Base-by-base conservation (phyloP, 1,284 basidiomycete genomes). In the Irpex sp. region DNA sequence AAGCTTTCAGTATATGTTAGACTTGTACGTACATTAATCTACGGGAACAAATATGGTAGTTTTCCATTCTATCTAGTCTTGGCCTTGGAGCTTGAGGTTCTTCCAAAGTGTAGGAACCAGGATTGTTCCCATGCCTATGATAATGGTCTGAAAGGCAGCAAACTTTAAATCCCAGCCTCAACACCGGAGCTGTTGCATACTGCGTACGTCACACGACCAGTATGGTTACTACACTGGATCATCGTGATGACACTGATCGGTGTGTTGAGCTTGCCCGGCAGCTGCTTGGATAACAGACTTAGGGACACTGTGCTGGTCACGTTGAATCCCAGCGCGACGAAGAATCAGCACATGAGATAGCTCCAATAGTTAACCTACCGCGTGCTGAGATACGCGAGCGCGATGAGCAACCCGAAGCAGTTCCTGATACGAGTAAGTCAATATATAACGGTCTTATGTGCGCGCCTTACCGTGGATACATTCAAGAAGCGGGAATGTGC, bases 311-410 rank as follows among this genome's bases (percentile, higher is more conserved):
- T 89, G 67, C 81, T 87, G 9, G 85, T 81, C 37, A 89, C 75
- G 72, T 89, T 89, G 77, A 89, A 90, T 0, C 88, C 88, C 13
- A 90, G 78, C 17, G 88, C 87, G 26, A 89, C 76, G 31, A 83
- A 77, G 77, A 83, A 86, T 88, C 89, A 90, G 69, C 82, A 86
- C 1, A 81, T 75, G 67, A 84, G 87, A n/a, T 87, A 69, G 17
- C 78, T 78, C 2, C 78, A 82, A 65, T 83, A 86, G 35, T 72
- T 78, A 19, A 87, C 73, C 33, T 69, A 76, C 36, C 75, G 68
- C 7, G 77, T 71, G 33, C 69, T 65, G 1, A 87, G 72, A 33
- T 86, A 76, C 3, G 74, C 74, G 36, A 87, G 71, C 67, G 84
- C 80, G 62, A 84, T 72, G 47, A 88, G 65, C 39, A 89, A 61